Base-by-base conservation (phyloP, 106 monocot genomes). In the Triglochin maritima region DNA sequence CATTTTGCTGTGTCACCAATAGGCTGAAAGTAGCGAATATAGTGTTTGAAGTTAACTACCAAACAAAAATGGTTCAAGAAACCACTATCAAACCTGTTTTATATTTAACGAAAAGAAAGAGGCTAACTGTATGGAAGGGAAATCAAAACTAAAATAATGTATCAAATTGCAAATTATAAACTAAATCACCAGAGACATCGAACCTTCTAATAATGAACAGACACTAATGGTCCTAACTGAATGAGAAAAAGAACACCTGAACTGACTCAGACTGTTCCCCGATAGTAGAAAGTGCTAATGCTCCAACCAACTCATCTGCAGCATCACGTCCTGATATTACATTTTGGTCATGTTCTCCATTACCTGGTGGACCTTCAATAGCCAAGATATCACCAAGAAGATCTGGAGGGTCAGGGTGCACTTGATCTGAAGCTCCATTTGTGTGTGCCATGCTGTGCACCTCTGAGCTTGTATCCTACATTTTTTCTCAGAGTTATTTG, bases 321-420 rank as follows among this genome's bases (percentile, higher is more conserved):
- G 74, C 56, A 54, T 84, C 86, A 47, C 74, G 17, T 29, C 72
- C 84, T 13, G 80, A 64, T 2, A 72, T 4, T 49, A 51, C 8
- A 65, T 77, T 78, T 61, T 85, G 77, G 51, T 80, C 81, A 43
- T 60, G 69, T n/a, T 75, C 29, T 66, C 59, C 60, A 74, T 68
- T 62, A 59, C 53, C 73, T 44, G 87, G 77, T 56, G 91, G 88
- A 43, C 86, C 96, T 75, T 98, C 96, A 77, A 88, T 92, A 17
- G 91, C 87, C 62, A 98, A 82, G 59, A 98, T 84, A 80, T 98
- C 96, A 60, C 85, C 90, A 74, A 98, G 84, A 65, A 91, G 78
- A 63, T 88, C 96, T 68, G 74, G 76, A 72, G 83, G 68, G 50
- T 72, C 74, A 59, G 84, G 61, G 69, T 83, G 84, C 69, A 72